Evolutionary conservation across 768 basidiomycete genomes (phyloP), one percentile per base, ranked within the genome.

Genomic region (Pisolithus tinctorius): DNA sequence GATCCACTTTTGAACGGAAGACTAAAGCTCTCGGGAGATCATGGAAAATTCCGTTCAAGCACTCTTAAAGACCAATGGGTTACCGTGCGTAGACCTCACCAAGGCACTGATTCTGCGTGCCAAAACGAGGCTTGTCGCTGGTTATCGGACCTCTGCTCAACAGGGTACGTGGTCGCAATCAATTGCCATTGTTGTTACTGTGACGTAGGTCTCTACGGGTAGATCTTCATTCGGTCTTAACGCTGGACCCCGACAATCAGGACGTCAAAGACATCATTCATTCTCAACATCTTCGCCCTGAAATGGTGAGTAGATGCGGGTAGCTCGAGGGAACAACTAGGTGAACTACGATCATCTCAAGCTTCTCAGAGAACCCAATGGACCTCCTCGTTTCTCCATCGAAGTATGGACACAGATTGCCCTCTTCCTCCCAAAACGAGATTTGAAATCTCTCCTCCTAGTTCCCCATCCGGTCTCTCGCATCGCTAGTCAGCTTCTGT

Each of bases 31-130:
- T 65, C 79, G 79, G 68, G 76, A 76, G 9, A 72, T 80, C 59
- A 78, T 86, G 68, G 85, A 88, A 71, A 87, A 86, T 63, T 83
- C 82, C 44, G 81, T 85, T 52, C 82, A 85, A 65, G 85, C 84
- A 4, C 82, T 82, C 56, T 71, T 88, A 39, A 75, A 79, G 56
- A 74, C 86, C 46, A 70, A 75, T 16, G 76, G 77, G 11, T 69
- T 81, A 40, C 71, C 76, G 38, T 64, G 77, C 10, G 71, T 74
- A 59, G 79, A 74, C 48, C 65, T 78, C 8, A 78, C 81, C 20
- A 79, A 76, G 60, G 83, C 83, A 47, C 77, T 81, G 53, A 73
- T 88, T 40, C 63, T 87, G 45, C 77, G 85, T 23, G 86, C 83
- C n/a, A 79, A 79, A 68, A 75, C 77, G 53, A 76, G 83, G 56